Percentiles rank a stretch among this genome's conserved stretches.
phyloP scores from a whole-genome alignment of 139 green algal species.

The Closterium sp. region DNA sequence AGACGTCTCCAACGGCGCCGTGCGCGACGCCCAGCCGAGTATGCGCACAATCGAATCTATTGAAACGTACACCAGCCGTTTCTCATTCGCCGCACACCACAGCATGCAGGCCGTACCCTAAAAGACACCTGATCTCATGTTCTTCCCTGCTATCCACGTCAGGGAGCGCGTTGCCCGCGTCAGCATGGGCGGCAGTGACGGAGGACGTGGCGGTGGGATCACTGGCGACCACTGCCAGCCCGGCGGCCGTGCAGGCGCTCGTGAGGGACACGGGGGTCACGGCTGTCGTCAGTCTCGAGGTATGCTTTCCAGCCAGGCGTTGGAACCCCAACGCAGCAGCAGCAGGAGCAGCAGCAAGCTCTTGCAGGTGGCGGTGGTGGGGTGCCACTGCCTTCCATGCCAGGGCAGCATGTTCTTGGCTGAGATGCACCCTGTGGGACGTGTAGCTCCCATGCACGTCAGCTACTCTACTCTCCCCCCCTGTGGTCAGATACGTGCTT shows the following conservation, averaged over 20 bases:
- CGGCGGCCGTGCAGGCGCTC: not conserved
- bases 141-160: not conserved
- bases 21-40: not conserved
- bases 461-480: no score
- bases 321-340: no score
- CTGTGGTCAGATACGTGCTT: no score
- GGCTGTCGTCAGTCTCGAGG: not conserved
- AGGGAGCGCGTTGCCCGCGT: not conserved
- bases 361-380: no score
- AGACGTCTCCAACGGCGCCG: not conserved
- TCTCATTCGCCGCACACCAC: not conserved
- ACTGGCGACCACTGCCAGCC: not conserved
- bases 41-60: not conserved
- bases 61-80: not conserved
- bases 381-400: no score
- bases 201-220: not conserved
- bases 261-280: not conserved
- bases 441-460: no score
- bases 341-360: no score
- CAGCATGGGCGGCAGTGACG: not conserved
- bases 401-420: no score
- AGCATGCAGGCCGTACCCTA: not conserved
- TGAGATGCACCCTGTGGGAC: no score
- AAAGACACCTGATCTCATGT: not conserved
- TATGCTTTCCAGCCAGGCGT: no score